Conservation (phyloP, 2,329 filamentous ascomycete genomes). For the Geosmithia flava region DNA sequence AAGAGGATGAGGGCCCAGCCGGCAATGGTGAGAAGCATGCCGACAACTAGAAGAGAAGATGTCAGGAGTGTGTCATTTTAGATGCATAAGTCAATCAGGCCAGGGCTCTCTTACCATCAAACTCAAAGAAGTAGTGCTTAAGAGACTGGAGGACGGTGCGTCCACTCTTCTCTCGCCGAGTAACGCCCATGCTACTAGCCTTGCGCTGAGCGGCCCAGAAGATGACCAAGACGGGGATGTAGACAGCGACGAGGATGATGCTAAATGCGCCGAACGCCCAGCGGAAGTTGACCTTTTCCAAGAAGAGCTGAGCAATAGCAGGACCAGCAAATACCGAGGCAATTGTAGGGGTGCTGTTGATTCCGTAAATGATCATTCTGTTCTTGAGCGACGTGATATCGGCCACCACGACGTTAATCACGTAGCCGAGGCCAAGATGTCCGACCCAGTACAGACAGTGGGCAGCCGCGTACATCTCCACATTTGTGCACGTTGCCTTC, state of each 20-base stretch:
- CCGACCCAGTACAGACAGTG: slow-evolving; percentile 51
- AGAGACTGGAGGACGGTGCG: slow-evolving; percentile 32
- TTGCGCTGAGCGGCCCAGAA: slow-evolving; percentile 23
- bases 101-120: slow-evolving; percentile 31
- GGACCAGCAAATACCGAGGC: slow-evolving; percentile 28
- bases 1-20: slow-evolving; percentile 35
- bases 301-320: slow-evolving; percentile 19
- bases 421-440: slow-evolving; percentile 18
- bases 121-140: slow-evolving; percentile 38
- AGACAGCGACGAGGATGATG: slow-evolving; percentile 42
- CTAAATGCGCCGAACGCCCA: slow-evolving; percentile 47
- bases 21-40: slow-evolving; percentile 32
- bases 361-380: slow-evolving; percentile 23
- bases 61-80: neutral
- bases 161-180: slow-evolving; percentile 24
- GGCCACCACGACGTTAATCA: slow-evolving; percentile 21
- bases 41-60: slow-evolving; percentile 19
- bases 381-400: slow-evolving; percentile 25
- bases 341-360: slow-evolving; percentile 25
- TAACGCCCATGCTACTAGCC: slow-evolving; percentile 30
- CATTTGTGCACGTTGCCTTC: slow-evolving; percentile 42
- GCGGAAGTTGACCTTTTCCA: slow-evolving; percentile 17
- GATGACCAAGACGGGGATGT: slow-evolving; percentile 14
- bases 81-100: neutral
- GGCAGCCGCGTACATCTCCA: slow-evolving; percentile 42